A percentile compares a stretch with the other conserved stretches of the same genome.
These are phyloP conservation scores for Leccinum uliginosum DNA, from an alignment of 768 basidiomycete species.

Conservation along the genomic window DNA sequence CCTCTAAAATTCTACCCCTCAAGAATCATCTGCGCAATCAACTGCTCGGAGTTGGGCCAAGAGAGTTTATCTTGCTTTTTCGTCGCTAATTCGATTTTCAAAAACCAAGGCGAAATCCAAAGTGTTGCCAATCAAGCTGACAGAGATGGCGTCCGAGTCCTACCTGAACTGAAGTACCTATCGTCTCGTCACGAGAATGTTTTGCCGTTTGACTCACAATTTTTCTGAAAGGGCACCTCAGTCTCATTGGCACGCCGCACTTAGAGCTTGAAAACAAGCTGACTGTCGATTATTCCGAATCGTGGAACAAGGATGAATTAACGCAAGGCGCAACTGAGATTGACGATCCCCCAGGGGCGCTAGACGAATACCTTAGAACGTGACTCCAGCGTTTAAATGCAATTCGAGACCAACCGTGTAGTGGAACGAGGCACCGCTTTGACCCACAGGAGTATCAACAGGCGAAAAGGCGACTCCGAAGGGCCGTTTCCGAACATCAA, in stretches of 20 bases:
- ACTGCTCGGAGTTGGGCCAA: constrained; percentile 10
- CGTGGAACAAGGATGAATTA: background rate
- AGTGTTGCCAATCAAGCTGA: background rate
- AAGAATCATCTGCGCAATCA: constrained; percentile 15
- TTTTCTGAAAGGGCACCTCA: background rate
- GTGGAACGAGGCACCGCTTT: constrained; percentile 16
- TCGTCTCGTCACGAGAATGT: background rate
- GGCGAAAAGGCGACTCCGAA: constrained; percentile 83
- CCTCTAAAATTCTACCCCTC: background rate
- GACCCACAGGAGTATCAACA: constrained; percentile 78
- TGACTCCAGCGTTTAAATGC: background rate
- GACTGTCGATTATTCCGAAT: background rate
- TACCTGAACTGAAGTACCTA: constrained; percentile 9
- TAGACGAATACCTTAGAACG: background rate
- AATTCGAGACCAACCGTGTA: background rate
- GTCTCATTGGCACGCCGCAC: background rate
- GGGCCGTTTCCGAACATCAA: constrained; percentile 79
- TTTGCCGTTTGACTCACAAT: background rate
- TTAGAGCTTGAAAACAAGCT: background rate
- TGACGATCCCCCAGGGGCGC: background rate
- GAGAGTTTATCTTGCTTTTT: constrained; percentile 7
- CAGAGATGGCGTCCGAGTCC: background rate
- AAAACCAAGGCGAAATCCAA: background rate
- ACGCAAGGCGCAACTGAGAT: background rate
- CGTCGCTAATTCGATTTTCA: constrained; percentile 1